Conservation (phyloP, 2,329 filamentous ascomycete genomes). For the Didymella pomorum region DNA sequence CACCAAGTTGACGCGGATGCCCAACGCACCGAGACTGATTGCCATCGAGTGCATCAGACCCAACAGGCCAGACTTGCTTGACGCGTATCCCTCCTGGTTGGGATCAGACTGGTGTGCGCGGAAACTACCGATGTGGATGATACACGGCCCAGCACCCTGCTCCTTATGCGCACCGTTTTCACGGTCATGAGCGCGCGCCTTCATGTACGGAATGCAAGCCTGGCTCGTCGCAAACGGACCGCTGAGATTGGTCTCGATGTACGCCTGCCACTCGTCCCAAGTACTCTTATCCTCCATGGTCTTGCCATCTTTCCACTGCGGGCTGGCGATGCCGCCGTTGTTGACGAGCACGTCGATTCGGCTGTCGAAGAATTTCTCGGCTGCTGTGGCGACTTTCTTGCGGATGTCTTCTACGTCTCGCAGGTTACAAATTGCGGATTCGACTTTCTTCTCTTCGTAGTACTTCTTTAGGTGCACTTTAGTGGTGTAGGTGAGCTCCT, state of each 20-base stretch:
- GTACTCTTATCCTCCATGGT: constrained; percentile 57
- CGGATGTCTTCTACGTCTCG: constrained; percentile 54
- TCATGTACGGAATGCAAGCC: constrained; percentile 59
- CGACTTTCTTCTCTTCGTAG: constrained; percentile 46
- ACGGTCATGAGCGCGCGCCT: constrained; percentile 38
- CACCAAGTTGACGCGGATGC: constrained; percentile 59
- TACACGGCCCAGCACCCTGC: constrained; percentile 53
- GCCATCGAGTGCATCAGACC: constrained; percentile 62
- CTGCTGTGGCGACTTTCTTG: constrained; percentile 51
- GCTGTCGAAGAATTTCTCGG: constrained; percentile 53
- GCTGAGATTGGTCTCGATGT: constrained; percentile 59
- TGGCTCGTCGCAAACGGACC: constrained; percentile 57
- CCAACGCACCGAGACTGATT: constrained; percentile 54
- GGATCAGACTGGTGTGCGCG: constrained; percentile 57
- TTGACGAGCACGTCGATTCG: constrained; percentile 52
- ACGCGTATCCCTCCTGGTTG: constrained; percentile 60
- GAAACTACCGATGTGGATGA: constrained; percentile 58
- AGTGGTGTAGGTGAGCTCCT: constrained; percentile 50
- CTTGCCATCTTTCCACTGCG: constrained; percentile 55
- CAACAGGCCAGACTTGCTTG: constrained; percentile 61
- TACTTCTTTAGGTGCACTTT: constrained; percentile 52
- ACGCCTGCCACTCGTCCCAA: constrained; percentile 56
- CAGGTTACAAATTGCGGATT: constrained; percentile 55
- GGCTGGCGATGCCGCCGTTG: constrained; percentile 49
- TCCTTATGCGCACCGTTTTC: constrained; percentile 39